A percentile compares a stretch with the other conserved stretches of the same genome.
phyloP scores from a whole-genome alignment of 2,329 filamentous ascomycete species.

The Pseudogymnoascus sp. region DNA sequence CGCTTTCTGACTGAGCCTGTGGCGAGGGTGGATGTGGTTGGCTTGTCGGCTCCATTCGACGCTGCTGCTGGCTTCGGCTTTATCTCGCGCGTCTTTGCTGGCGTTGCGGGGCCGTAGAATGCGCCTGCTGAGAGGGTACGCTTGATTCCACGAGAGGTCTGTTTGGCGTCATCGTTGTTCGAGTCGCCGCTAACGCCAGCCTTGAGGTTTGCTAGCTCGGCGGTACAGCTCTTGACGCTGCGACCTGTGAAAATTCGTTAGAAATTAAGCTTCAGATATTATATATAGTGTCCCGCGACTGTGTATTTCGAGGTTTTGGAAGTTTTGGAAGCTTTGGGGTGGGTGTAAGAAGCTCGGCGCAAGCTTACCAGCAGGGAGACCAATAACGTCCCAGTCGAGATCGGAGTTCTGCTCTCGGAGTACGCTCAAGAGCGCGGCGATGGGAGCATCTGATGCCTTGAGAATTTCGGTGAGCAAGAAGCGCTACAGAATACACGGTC shows the following conservation, averaged over 20 bases:
- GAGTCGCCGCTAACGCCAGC: background rate
- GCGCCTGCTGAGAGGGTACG: background rate
- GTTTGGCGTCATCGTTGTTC: background rate
- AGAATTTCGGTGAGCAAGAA: constrained; percentile 43
- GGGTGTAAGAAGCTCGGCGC: background rate
- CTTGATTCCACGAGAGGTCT: background rate
- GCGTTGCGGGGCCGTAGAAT: background rate
- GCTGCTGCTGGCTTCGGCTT: constrained; percentile 4
- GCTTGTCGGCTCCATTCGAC: constrained; percentile 4
- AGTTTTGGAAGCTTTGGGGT: background rate
- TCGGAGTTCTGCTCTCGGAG: constrained; percentile 36
- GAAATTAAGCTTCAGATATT: background rate
- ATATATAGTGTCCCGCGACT: background rate
- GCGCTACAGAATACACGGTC: constrained; percentile 12
- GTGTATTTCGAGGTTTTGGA: background rate
- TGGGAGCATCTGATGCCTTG: constrained; percentile 36
- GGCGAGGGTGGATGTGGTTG: background rate
- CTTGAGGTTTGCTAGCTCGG: background rate
- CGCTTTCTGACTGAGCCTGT: constrained; percentile 8
- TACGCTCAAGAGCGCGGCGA: constrained; percentile 36
- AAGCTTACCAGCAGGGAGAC: constrained; percentile 38
- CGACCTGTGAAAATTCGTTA: background rate
- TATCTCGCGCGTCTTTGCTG: background rate
- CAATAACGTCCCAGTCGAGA: constrained; percentile 40
- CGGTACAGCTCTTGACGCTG: background rate